These are phyloP conservation scores for Aureobasidium sp. DNA, from an alignment of 2,329 filamentous ascomycete genomes.

Conservation along the genomic window DNA sequence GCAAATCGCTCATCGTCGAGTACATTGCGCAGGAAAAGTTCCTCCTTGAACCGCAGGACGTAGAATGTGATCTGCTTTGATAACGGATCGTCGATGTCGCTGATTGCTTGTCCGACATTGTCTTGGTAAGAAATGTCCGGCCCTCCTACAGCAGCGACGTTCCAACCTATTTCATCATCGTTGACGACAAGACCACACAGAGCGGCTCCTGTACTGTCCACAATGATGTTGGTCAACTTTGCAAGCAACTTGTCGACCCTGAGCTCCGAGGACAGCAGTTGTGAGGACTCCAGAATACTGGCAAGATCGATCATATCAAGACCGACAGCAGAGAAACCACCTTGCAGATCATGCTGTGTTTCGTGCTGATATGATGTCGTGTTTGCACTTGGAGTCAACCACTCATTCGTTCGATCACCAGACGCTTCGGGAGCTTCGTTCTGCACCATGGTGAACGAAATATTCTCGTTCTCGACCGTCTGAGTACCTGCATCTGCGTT, in stretches of 20 bases:
- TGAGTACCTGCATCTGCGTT: constrained; percentile 59
- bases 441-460: constrained; percentile 34
- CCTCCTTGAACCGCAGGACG: constrained; percentile 66
- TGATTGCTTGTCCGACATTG: constrained; percentile 53
- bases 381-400: constrained; percentile 34
- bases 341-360: constrained; percentile 32
- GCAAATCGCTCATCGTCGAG: constrained; percentile 69
- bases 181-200: constrained; percentile 67
- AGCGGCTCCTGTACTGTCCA: constrained; percentile 68
- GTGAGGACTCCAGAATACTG: constrained; percentile 68
- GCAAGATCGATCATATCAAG: constrained; percentile 78
- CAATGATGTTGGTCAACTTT: constrained; percentile 73
- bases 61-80: constrained; percentile 70
- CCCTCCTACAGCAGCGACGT: constrained; percentile 64
- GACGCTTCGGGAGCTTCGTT: constrained; percentile 33
- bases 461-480: constrained; percentile 45
- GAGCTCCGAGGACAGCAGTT: constrained; percentile 70
- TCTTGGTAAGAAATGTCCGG: constrained; percentile 40
- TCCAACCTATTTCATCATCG: constrained; percentile 58
- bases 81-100: constrained; percentile 56
- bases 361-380: constrained; percentile 27
- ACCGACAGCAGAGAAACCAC: constrained; percentile 54
- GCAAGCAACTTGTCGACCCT: constrained; percentile 67
- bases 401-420: constrained; percentile 40
- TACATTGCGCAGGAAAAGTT: constrained; percentile 65